A percentile compares a stretch with the other conserved stretches of the same genome.
Evolutionary conservation across 2,329 filamentous ascomycete genomes (phyloP).

Genomic region (Colletotrichum sansevieriae): DNA sequence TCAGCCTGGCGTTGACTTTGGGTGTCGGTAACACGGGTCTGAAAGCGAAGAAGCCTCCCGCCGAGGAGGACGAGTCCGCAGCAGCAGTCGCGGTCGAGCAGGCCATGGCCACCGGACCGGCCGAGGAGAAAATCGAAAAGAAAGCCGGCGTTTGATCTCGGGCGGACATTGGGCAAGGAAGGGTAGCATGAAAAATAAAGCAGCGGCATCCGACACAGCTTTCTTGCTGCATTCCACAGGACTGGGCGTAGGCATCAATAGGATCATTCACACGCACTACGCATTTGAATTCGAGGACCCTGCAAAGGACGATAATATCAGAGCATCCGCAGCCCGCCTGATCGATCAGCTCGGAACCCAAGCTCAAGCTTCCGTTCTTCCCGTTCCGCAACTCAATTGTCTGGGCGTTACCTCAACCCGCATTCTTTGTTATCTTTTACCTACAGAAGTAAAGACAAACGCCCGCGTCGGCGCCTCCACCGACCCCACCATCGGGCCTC

Average conservation of each 20-base stretch:
- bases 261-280: neutral
- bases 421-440: conserved; percentile 18
- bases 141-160: neutral
- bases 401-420: conserved; percentile 30
- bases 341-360: neutral
- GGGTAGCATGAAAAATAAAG: neutral
- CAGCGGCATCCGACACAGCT: neutral
- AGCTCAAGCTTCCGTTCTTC: neutral
- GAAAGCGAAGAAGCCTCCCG: conserved; percentile 38
- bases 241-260: neutral
- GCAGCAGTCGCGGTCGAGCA: neutral
- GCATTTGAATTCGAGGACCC: neutral
- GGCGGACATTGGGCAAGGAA: neutral
- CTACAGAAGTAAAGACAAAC: neutral
- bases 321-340: too few species aligned
- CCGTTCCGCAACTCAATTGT: neutral
- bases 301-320: neutral
- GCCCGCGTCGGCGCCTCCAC: neutral
- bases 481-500: conserved; percentile 15
- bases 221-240: neutral
- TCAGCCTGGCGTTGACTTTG: conserved; percentile 41
- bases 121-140: neutral
- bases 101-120: neutral
- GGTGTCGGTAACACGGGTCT: conserved; percentile 45
- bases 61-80: neutral